Evolutionary conservation across 148 eudicot genomes (phyloP).

Genomic region (Beta vulgaris): DNA sequence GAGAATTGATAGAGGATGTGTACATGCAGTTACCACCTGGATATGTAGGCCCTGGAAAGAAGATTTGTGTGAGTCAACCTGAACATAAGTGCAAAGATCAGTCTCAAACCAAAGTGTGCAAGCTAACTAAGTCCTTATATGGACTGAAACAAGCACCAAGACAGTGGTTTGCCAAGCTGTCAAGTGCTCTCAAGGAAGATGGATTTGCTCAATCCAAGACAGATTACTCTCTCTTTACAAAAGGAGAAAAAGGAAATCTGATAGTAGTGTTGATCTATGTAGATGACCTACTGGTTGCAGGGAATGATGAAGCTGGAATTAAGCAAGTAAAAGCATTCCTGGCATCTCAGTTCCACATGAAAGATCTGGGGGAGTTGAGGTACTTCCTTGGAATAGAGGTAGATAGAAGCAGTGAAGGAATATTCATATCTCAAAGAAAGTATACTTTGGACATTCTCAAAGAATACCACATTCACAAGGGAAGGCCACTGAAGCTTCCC

Average conservation of each 20-base stretch:
- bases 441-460: neutral
- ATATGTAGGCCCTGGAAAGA: neutral
- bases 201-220: too few relatives aligned
- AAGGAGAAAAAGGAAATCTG: neutral
- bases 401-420: neutral
- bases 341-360: constrained; percentile 8
- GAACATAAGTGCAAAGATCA: too few relatives aligned
- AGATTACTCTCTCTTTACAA: too few relatives aligned
- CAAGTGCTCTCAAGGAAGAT: too few relatives aligned
- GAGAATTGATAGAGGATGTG: neutral
- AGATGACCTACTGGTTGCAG: neutral
- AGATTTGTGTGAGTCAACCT: too few relatives aligned
- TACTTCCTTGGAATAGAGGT: constrained; percentile 11
- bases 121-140: too few relatives aligned
- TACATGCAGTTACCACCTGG: neutral
- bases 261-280: neutral
- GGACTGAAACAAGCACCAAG: neutral
- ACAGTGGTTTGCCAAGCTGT: too few relatives aligned
- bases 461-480: neutral
- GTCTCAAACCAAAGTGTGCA: too few relatives aligned
- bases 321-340: neutral
- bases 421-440: neutral
- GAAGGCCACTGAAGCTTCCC: neutral
- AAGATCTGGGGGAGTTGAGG: neutral
- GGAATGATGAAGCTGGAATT: neutral